These are phyloP conservation scores for Boechera stricta DNA, from an alignment of 345 rosid genomes.

Conservation along the genomic window DNA sequence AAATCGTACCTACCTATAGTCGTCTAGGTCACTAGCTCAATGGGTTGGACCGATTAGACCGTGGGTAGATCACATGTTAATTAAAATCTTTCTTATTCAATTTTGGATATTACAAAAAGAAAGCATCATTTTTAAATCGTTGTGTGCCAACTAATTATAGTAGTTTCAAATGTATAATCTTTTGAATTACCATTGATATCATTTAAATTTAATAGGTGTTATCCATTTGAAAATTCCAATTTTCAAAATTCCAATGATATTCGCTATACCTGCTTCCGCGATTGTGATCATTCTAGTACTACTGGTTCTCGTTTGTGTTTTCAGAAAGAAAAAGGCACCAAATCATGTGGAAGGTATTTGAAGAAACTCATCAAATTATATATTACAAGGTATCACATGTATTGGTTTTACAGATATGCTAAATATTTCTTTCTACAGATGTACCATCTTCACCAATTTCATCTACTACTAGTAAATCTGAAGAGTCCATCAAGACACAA, in stretches of 20 bases:
- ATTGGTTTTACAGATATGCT: background rate
- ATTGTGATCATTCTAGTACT: background rate
- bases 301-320: background rate
- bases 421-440: background rate
- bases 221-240: conserved; percentile 27
- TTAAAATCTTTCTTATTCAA: background rate
- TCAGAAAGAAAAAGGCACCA: background rate
- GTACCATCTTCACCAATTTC: background rate
- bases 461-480: background rate
- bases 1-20: background rate
- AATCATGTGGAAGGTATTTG: background rate
- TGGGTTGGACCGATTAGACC: background rate
- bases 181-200: background rate
- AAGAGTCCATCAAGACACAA: conserved; percentile 14
- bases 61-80: background rate
- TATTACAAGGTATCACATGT: background rate
- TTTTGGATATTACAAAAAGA: too few species aligned
- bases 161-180: too few species aligned
- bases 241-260: conserved; percentile 13
- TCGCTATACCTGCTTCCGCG: conserved; percentile 3
- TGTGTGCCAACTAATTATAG: background rate
- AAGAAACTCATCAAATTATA: background rate
- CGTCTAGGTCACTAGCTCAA: background rate
- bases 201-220: conserved; percentile 24
- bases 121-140: background rate